Percentiles rank a stretch among this genome's conserved stretches.
Conservation (phyloP, 2,329 filamentous ascomycete genomes). For the Rutstroemia sp. region DNA sequence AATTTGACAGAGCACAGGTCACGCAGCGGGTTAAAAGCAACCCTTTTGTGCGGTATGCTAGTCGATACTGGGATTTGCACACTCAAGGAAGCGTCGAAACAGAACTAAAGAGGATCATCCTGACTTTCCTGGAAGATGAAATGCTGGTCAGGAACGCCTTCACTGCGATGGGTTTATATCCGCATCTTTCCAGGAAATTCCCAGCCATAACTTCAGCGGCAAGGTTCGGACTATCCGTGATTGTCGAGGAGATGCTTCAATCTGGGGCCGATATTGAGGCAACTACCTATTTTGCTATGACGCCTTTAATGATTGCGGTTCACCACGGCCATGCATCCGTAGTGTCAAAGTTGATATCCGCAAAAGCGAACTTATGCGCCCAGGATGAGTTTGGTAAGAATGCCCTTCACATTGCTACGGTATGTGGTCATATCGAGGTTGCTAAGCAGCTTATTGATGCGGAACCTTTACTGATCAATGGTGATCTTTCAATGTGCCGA, state of each 20-base stretch:
- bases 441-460: background rate
- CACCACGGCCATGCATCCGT: background rate
- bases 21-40: slow-evolving; percentile 15
- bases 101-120: background rate
- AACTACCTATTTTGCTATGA: background rate
- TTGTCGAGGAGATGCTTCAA: background rate
- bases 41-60: slow-evolving; percentile 28
- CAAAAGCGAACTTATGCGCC: background rate
- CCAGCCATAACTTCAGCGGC: background rate
- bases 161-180: background rate
- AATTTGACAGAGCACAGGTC: background rate
- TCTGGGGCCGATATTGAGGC: background rate
- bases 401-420: background rate
- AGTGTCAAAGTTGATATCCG: background rate
- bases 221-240: background rate
- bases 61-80: slow-evolving; percentile 30
- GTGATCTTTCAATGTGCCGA: background rate
- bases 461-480: background rate
- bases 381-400: background rate
- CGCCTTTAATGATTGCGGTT: background rate
- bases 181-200: background rate
- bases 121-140: background rate
- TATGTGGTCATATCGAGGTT: background rate
- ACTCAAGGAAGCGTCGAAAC: background rate
- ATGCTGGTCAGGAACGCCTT: background rate